Percentiles rank a stretch among this genome's conserved stretches.
Conservation (phyloP, 2,329 filamentous ascomycete genomes). For the Emmonsiellopsis sp. region DNA sequence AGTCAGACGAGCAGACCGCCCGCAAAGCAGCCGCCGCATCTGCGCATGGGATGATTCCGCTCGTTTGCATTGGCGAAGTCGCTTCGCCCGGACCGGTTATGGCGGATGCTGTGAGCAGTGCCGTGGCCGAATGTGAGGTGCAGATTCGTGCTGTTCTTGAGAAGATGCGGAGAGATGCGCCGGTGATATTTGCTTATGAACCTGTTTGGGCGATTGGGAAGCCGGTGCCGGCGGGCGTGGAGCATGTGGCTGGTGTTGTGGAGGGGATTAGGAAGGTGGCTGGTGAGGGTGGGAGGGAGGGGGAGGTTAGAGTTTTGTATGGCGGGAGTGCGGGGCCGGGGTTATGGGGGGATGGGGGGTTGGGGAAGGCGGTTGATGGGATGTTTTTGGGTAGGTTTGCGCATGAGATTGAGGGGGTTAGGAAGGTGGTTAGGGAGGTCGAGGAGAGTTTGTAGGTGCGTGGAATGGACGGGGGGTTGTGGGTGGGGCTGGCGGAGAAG, state of each 20-base stretch:
- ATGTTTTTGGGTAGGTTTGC: constrained; percentile 61
- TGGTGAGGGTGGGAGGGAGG: constrained; percentile 39
- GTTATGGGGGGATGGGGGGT: constrained; percentile 47
- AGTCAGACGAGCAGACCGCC: constrained; percentile 61
- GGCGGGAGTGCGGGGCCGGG: constrained; percentile 77
- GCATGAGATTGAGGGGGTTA: constrained; percentile 64
- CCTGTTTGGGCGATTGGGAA: constrained; percentile 85
- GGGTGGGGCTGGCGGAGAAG: background rate
- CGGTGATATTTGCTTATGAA: constrained; percentile 75
- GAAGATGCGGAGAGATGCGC: constrained; percentile 51
- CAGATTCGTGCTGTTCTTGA: constrained; percentile 59
- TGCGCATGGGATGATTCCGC: constrained; percentile 61
- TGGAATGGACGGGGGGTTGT: background rate
- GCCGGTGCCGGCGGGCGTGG: constrained; percentile 58
- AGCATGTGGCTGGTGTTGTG: constrained; percentile 65
- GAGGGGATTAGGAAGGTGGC: constrained; percentile 51
- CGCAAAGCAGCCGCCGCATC: constrained; percentile 61
- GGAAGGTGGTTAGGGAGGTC: constrained; percentile 64
- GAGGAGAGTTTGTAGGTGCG: constrained; percentile 31
- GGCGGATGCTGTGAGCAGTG: constrained; percentile 43
- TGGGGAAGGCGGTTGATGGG: constrained; percentile 18
- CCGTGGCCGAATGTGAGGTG: constrained; percentile 55
- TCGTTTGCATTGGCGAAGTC: constrained; percentile 73
- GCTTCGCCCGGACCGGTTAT: constrained; percentile 40
- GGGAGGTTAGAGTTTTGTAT: constrained; percentile 62